Conservation (phyloP, 2,329 filamentous ascomycete species). For the Talaromyces rugulosus region DNA sequence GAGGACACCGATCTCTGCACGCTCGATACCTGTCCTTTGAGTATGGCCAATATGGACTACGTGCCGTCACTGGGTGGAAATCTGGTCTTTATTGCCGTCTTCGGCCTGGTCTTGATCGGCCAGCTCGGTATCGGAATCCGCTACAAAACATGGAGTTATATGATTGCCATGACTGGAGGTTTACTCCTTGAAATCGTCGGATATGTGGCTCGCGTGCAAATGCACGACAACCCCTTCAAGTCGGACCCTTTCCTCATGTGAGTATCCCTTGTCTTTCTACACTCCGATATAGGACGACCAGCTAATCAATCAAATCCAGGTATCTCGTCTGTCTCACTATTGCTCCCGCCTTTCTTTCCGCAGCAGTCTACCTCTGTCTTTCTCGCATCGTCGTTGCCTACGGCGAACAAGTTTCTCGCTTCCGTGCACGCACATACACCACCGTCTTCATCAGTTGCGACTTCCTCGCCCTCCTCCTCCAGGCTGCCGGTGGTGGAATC, state of each 20-base stretch:
- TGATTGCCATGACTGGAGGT: conserved; percentile 52
- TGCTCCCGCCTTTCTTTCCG: conserved; percentile 61
- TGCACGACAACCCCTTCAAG: conserved; percentile 48
- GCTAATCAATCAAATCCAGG: conserved; percentile 44
- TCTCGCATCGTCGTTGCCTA: conserved; percentile 35
- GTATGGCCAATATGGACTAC: conserved; percentile 48
- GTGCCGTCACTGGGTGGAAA: conserved; percentile 53
- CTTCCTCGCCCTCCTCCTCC: conserved; percentile 56
- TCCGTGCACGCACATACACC: conserved; percentile 30
- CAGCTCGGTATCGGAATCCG: conserved; percentile 40
- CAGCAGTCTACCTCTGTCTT: conserved; percentile 61
- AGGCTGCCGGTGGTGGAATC: conserved; percentile 57
- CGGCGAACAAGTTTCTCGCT: conserved; percentile 27
- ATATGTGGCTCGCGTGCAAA: conserved; percentile 55
- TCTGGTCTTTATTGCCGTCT: conserved; percentile 49
- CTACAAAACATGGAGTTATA: conserved; percentile 49
- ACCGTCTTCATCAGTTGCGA: conserved; percentile 60
- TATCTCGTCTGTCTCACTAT: conserved; percentile 62
- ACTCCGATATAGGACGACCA: conserved; percentile 28
- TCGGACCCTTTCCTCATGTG: conserved; percentile 41
- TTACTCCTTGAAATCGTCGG: conserved; percentile 55
- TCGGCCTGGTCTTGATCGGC: conserved; percentile 41
- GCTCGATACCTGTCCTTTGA: conserved; percentile 31
- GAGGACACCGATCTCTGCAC: conserved; percentile 27
- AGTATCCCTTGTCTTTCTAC: conserved; percentile 14